Base-by-base conservation (phyloP, 495 filamentous ascomycete species). In the Alectoria sarmentosa region DNA sequence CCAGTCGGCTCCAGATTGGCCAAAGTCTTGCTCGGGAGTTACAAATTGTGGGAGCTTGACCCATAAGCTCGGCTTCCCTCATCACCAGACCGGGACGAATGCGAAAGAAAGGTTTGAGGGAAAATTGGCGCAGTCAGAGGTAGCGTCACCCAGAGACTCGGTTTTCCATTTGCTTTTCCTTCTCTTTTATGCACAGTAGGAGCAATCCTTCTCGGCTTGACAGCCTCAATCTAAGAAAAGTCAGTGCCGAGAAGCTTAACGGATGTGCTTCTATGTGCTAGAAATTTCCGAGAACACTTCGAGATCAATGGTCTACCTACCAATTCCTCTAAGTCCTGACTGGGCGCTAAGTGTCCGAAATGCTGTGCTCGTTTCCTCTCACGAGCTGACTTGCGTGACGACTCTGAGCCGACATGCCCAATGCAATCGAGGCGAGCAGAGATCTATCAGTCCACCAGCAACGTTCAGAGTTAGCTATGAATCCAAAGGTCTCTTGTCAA, bases 361-460 rank as follows among this genome's bases (percentile, higher is more conserved):
- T 49, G 46, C 23, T 49, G n/a, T 0, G 23, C 46, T 49, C 13
- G 46, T 11, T 26, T 49, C 46, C 89, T 37, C 5, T 10, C 36
- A 5, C 5, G 36, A 37, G 36, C 10, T 37, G 36, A 37, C 36
- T 37, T 37, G n/a, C n/a, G n/a, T n/a, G n/a, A n/a, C n/a, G n/a
- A n/a, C n/a, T n/a, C n/a, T n/a, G n/a, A n/a, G n/a, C n/a, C n/a
- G n/a, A n/a, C n/a, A n/a, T n/a, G n/a, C n/a, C n/a, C n/a, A n/a
- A n/a, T n/a, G n/a, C 36, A 37, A 37, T 37, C 36, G 10, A 37
- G 5, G 36, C 36, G 36, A 37, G 38, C 38, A 14, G 38, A 39
- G 38, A 39, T 13, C 38, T 39, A 39, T 14, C 38, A 39, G 38
- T 13, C 10, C 5, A 8, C 38, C 38, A 14, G 11, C 38, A 39